These are phyloP conservation scores for Backusella circina DNA, from an alignment of 192 early-diverging fungal genomes.

Conservation along the genomic window DNA sequence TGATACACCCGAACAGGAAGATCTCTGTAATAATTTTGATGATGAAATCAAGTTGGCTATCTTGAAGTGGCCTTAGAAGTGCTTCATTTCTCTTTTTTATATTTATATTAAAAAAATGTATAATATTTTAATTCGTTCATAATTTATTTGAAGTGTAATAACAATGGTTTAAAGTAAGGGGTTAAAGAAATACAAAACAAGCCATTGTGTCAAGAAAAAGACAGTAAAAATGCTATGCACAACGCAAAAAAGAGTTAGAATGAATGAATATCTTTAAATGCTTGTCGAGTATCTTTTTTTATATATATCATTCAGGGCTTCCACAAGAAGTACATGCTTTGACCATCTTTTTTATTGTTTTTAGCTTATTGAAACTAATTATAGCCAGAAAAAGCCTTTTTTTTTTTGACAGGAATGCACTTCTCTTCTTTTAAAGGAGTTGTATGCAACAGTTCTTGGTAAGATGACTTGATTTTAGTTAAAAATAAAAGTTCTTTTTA, in stretches of 20 bases:
- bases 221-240: background rate
- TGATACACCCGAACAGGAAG: conserved; percentile 3
- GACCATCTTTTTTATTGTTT: background rate
- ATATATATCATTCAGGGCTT: background rate
- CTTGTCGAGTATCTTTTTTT: background rate
- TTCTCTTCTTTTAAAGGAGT: background rate
- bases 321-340: background rate
- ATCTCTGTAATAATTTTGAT: conserved; percentile 31
- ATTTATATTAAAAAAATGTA: background rate
- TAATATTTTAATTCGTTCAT: background rate
- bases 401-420: background rate
- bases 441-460: background rate
- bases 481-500: background rate
- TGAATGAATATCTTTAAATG: background rate
- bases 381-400: background rate
- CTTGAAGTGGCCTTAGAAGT: conserved; percentile 31
- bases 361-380: background rate
- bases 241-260: background rate
- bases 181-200: background rate
- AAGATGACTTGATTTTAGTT: background rate
- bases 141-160: background rate
- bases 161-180: background rate
- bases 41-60: conserved; percentile 30
- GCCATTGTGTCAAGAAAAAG: background rate
- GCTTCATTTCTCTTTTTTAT: background rate